Base-by-base conservation (phyloP, 148 eudicot genomes). In the Hydrangea macrophylla region DNA sequence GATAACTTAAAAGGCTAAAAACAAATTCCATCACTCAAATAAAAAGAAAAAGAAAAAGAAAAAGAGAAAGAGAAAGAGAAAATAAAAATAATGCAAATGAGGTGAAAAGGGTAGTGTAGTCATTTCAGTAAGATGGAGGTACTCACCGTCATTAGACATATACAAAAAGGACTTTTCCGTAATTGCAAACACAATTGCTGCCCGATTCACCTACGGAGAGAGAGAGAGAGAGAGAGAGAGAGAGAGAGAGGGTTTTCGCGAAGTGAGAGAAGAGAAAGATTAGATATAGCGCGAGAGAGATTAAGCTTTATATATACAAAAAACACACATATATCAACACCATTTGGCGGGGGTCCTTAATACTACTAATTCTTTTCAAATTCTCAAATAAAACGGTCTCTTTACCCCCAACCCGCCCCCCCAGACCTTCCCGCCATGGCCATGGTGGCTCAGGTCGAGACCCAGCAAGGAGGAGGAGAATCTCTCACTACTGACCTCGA, bases 401-500 rank as follows among this genome's bases (percentile, higher is more conserved):
- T 24, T 59, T 8, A n/a, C n/a, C n/a, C n/a, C n/a, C n/a, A n/a
- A n/a, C n/a, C n/a, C n/a, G n/a, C n/a, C n/a, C n/a, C n/a, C n/a
- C 62, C 26, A 13, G 60, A 27, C 26, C 15, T 78, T 80, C 83
- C 81, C 86, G 83, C 86, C 86, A 82, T n/a, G n/a, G n/a, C n/a
- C n/a, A n/a, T 82, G 84, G 81, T 26, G 15, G 71, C 70, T 18
- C 77, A 80, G 75, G 73, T 79, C 66, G 74, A 68, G 70, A 60
- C n/a, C n/a, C n/a, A n/a, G n/a, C n/a, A n/a, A n/a, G n/a, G n/a
- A n/a, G n/a, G 53, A 48, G 22, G n/a, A 54, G 42, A 31, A 28
- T 13, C 64, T 8, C 56, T 58, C 31, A 53, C n/a, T n/a, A n/a
- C 10, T 18, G 72, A 44, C 55, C 28, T 55, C 59, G 65, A 35